Evolutionary conservation across 1,284 basidiomycete species (phyloP).

Genomic region (Bjerkandera adusta): DNA sequence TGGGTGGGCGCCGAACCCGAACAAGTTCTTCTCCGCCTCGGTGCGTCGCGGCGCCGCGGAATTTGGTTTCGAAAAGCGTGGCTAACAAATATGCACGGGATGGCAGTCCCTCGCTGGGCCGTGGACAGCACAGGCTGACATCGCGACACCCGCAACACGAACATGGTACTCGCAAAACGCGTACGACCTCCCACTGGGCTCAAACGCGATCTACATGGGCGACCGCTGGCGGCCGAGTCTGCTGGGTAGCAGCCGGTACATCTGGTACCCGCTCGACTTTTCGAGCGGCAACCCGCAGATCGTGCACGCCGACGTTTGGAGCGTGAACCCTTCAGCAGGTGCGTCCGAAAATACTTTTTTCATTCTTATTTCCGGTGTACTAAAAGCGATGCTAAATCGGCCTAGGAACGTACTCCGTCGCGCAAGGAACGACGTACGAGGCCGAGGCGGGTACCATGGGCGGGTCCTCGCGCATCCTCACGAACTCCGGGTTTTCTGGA

Average conservation of each 20-base stretch:
- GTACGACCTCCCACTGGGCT: conserved; percentile 50
- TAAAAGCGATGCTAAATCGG: neutral
- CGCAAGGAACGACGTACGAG: conserved; percentile 53
- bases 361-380: neutral
- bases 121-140: conserved; percentile 57
- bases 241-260: conserved; percentile 57
- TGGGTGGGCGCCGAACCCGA: conserved; percentile 61
- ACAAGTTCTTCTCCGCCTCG: conserved; percentile 54
- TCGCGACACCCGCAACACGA: conserved; percentile 46
- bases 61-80: neutral
- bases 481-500: conserved; percentile 48
- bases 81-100: conserved; percentile 2
- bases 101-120: conserved; percentile 50
- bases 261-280: conserved; percentile 61
- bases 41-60: conserved; percentile 30
- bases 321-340: conserved; percentile 45
- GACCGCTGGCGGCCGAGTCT: conserved; percentile 59
- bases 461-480: conserved; percentile 45
- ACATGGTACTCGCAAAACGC: conserved; percentile 67
- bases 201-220: conserved; percentile 59
- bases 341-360: conserved; percentile 14
- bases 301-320: conserved; percentile 59
- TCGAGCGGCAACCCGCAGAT: conserved; percentile 50
- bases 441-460: conserved; percentile 53
- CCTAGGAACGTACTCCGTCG: conserved; percentile 47